These are phyloP conservation scores for Chloropicon primus DNA, from an alignment of 139 green algal species.

Conservation along the genomic window DNA sequence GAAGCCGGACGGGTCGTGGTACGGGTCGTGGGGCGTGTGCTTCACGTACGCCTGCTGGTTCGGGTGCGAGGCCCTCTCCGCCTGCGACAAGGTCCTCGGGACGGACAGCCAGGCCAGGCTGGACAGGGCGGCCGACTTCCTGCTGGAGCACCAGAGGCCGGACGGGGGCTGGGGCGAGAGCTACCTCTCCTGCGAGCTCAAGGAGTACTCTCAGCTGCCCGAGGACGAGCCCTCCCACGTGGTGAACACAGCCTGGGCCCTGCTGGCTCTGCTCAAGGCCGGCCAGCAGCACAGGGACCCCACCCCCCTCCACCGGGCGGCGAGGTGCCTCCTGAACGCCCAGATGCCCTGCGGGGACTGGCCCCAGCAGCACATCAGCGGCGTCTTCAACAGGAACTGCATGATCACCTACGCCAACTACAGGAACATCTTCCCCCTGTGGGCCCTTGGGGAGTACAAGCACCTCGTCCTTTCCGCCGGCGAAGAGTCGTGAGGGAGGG, in stretches of 20 bases:
- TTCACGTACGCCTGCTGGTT: conserved; percentile 99
- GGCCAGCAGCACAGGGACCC: conserved; percentile 26
- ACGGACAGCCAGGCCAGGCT: conserved; percentile 30
- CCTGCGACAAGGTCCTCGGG: conserved; percentile 42
- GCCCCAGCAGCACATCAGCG: conserved; percentile 95
- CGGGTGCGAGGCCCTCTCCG: conserved; percentile 58
- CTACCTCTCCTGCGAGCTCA: conserved; percentile 93
- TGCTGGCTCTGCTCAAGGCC: conserved; percentile 68
- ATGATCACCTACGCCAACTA: conserved; percentile 99
- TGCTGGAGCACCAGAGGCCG: conserved; percentile 69
- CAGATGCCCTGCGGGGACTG: conserved; percentile 76
- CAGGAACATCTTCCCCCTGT: conserved; percentile 96
- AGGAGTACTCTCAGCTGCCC: conserved; percentile 82
- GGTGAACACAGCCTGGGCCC: conserved; percentile 92
- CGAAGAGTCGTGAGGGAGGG: neutral
- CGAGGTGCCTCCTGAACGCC: conserved; percentile 32
- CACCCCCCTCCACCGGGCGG: conserved; percentile 42
- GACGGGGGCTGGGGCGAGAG: conserved; percentile 95
- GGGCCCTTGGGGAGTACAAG: conserved; percentile 80
- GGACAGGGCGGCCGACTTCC: conserved; percentile 56
- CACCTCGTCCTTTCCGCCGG: neutral
- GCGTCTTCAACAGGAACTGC: conserved; percentile 99
- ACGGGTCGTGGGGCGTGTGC: conserved; percentile 95
- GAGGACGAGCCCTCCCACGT: conserved; percentile 57
- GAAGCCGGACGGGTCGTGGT: conserved; percentile 77